Conservation (phyloP, 768 basidiomycete species). For the Psilocybe cyanescens region DNA sequence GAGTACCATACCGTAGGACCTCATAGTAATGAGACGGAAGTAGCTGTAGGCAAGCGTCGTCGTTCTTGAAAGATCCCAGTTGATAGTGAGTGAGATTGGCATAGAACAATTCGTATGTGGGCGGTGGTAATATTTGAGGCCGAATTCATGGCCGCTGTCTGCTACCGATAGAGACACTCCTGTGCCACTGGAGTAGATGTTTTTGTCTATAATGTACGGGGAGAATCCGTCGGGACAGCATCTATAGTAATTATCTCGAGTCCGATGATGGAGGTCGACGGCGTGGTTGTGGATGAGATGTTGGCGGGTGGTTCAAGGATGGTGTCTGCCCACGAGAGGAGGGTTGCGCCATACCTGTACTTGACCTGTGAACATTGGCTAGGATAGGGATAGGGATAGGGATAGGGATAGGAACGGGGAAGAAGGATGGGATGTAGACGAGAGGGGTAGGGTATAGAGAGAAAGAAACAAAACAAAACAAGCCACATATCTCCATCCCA, state of each 20-base stretch:
- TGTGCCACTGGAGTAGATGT: too few species aligned
- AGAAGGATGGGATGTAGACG: not conserved
- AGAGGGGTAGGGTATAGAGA: not conserved
- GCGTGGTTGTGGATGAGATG: not conserved
- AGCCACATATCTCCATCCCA: constrained; percentile 83
- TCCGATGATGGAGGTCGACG: constrained; percentile 8
- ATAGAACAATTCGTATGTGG: too few species aligned
- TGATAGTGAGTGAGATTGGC: too few species aligned
- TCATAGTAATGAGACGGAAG: too few species aligned
- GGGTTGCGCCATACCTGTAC: constrained; percentile 91
- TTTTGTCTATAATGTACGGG: too few species aligned
- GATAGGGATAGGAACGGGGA: not conserved
- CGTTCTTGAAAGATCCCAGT: too few species aligned
- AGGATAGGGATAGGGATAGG: not conserved
- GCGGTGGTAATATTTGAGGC: too few species aligned
- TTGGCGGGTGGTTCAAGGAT: constrained; percentile 20
- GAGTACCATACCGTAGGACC: too few species aligned
- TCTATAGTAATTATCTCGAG: constrained; percentile 3
- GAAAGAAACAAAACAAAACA: not conserved
- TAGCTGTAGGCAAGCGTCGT: too few species aligned
- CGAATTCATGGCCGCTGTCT: too few species aligned
- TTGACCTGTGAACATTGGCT: constrained; percentile 57
- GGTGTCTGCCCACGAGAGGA: constrained; percentile 74
- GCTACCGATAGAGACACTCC: too few species aligned
- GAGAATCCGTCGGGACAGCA: too few species aligned